phyloP scores from a whole-genome alignment of 176 grass and related monocot genomes.

The Themeda triandra region DNA sequence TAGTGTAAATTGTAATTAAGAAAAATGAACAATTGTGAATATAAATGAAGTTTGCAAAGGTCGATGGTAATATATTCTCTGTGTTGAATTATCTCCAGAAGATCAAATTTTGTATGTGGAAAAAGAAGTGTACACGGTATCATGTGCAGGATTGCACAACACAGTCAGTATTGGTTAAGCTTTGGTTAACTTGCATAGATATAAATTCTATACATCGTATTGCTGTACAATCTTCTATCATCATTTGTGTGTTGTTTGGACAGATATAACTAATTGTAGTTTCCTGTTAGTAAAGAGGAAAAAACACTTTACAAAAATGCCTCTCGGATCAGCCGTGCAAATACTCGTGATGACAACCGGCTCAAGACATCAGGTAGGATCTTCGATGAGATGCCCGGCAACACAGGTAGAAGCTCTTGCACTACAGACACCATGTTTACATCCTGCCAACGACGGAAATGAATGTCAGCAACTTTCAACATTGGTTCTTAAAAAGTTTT shows the following conservation, averaged over 20 bases:
- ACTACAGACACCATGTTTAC: conserved; percentile 57
- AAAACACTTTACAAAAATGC: conserved; percentile 62
- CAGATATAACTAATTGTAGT: conserved; percentile 22
- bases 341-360: conserved; percentile 73
- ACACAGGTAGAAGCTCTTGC: conserved; percentile 79
- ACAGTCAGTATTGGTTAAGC: conserved; percentile 1
- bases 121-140: neutral
- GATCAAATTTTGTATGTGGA: neutral
- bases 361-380: conserved; percentile 76
- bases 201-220: conserved; percentile 34
- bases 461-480: conserved; percentile 14
- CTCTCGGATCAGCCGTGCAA: conserved; percentile 77
- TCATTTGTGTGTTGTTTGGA: conserved; percentile 3
- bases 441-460: conserved; percentile 41
- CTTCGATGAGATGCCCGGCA: conserved; percentile 84
- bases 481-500: neutral
- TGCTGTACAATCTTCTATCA: conserved; percentile 39
- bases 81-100: neutral
- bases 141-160: neutral
- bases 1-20: neutral
- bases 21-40: neutral
- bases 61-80: neutral
- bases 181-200: conserved; percentile 22
- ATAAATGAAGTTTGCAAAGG: neutral
- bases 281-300: neutral